Base-by-base conservation (phyloP, 116 monocot genomes). In the Trichopus zeylanicus region DNA sequence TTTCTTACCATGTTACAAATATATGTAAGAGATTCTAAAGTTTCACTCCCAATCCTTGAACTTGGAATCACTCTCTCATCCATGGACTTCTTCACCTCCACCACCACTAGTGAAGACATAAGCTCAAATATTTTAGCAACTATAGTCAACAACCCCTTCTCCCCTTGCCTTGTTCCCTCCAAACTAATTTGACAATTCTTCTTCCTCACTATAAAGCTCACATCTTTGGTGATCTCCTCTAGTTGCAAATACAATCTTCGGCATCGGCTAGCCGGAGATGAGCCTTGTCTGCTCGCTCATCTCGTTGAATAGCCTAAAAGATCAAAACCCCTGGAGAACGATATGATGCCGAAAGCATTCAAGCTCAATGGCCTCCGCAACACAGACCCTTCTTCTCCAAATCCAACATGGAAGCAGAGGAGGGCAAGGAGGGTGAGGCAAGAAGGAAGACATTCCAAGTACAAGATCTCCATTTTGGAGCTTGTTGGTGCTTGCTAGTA, bases 321-420 rank as follows among this genome's bases (percentile, higher is more conserved):
- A n/a, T 70, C 55, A 48, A 76, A 76, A 29, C 70, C 77, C 5
- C 39, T 29, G 10, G 71, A 71, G 67, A 77, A 77, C 3, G 71
- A 77, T 25, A 77, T 77, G n/a, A 77, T 71, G 24, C 72, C 77
- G 48, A 77, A 77, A 1, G 71, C 77, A 35, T 77, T 77, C 29
- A 77, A 54, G 33, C 77, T 77, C 11, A 61, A 31, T 19, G 70
- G 70, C 22, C 76, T 59, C 35, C 55, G 66, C 2, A 76, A 2
- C 39, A 10, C 9, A 39, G 16, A 11, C 39, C 39, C 2, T 2
- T 10, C 12, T 39, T 39, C 39, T n/a, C 25, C 51, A 22, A n/a
- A 23, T 10, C 12, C 31, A 28, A 47, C 31, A 23, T n/a, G n/a
- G n/a, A n/a, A n/a, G n/a, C n/a, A n/a, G n/a, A n/a, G n/a, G n/a